phyloP scores from a whole-genome alignment of 2,329 filamentous ascomycete species.

The Talaromyces sp. region DNA sequence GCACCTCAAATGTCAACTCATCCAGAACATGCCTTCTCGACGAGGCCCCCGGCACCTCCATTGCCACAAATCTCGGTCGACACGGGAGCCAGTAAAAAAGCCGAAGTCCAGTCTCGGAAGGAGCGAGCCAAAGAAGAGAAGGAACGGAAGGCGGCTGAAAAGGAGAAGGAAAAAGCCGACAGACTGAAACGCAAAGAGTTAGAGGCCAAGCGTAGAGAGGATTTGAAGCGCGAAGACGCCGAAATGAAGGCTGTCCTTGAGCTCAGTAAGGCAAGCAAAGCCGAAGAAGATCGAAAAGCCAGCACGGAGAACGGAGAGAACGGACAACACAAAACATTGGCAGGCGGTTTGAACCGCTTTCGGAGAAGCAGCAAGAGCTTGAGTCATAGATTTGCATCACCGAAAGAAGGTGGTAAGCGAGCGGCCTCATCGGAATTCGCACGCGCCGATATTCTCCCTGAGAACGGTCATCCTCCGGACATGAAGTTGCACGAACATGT shows the following conservation, averaged over 20 bases:
- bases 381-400: conserved; percentile 60
- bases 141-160: conserved; percentile 50
- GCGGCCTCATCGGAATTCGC: conserved; percentile 25
- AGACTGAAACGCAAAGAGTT: conserved; percentile 54
- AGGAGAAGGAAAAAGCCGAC: conserved; percentile 52
- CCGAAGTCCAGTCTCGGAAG: conserved; percentile 65
- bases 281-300: conserved; percentile 46
- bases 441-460: conserved; percentile 11
- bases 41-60: conserved; percentile 23
- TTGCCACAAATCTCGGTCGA: conserved; percentile 30
- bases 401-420: conserved; percentile 37
- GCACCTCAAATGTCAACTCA: conserved; percentile 48
- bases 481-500: conserved; percentile 17
- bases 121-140: conserved; percentile 58
- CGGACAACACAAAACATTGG: conserved; percentile 30
- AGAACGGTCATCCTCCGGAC: conserved; percentile 10
- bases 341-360: conserved; percentile 59
- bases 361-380: conserved; percentile 73
- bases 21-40: conserved; percentile 28
- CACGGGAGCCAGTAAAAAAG: conserved; percentile 50
- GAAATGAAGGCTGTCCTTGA: conserved; percentile 63
- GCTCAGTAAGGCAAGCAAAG: conserved; percentile 61
- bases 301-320: conserved; percentile 16
- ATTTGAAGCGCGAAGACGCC: conserved; percentile 53
- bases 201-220: conserved; percentile 51